These are phyloP conservation scores for Populus alba DNA, from an alignment of 345 rosid species.

Conservation along the genomic window DNA sequence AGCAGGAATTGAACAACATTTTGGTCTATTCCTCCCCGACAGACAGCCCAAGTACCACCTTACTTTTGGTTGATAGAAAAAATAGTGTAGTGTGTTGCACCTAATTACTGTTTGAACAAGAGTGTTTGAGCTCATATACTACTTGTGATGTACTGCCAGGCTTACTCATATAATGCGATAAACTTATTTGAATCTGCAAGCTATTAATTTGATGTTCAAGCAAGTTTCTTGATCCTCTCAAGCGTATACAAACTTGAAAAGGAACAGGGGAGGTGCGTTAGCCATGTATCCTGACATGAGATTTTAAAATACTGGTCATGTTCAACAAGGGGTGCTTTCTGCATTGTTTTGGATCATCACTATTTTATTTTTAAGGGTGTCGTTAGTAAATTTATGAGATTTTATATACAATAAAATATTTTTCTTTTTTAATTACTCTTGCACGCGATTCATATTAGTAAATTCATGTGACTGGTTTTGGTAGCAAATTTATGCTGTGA, in stretches of 20 bases:
- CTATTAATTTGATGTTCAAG: background rate
- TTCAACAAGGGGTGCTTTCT: no score
- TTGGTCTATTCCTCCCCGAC: conserved; percentile 34
- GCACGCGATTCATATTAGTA: no score
- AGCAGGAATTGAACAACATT: conserved; percentile 35
- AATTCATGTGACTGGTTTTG: no score
- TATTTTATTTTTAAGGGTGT: no score
- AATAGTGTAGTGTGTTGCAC: background rate
- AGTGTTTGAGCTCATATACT: background rate
- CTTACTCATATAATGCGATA: background rate
- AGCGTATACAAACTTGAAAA: background rate
- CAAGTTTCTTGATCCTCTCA: background rate
- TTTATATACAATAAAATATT: no score
- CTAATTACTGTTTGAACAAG: background rate
- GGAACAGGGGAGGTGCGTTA: background rate
- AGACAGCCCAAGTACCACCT: conserved; percentile 31
- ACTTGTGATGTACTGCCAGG: background rate
- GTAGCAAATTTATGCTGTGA: no score
- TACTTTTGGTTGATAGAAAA: conserved; percentile 13
- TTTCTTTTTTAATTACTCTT: no score
- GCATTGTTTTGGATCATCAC: no score
- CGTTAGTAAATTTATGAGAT: no score
- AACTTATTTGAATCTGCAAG: background rate
- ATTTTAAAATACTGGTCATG: no score
- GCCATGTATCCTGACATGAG: no score